Evolutionary conservation across 352 stramenopile species (phyloP).

Genomic region (Phytophthora pluvialis): DNA sequence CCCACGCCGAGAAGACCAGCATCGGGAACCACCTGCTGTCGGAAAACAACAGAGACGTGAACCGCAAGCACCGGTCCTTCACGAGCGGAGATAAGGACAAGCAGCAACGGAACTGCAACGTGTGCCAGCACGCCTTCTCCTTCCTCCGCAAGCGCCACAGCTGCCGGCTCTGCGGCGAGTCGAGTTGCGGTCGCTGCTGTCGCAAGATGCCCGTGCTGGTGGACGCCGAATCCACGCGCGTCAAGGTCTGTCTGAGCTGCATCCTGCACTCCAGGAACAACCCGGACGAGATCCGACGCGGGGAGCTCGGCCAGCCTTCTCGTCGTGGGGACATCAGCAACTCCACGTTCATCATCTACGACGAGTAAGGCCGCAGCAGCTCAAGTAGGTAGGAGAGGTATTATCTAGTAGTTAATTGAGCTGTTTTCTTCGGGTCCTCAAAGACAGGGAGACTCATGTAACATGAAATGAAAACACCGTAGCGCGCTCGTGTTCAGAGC

Average conservation of each 20-base stretch:
- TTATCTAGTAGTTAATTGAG: not conserved
- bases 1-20: constrained; percentile 72
- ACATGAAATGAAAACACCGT: constrained; percentile 14
- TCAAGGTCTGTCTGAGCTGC: constrained; percentile 82
- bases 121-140: constrained; percentile 74
- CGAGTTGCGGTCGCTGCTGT: constrained; percentile 72
- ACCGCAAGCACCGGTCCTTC: constrained; percentile 32
- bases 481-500: not conserved
- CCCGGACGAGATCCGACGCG: constrained; percentile 57
- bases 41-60: constrained; percentile 45
- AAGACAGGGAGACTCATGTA: constrained; percentile 25
- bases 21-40: constrained; percentile 64
- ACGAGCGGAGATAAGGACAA: constrained; percentile 54
- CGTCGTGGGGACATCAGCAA: constrained; percentile 59
- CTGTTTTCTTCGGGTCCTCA: constrained; percentile 6
- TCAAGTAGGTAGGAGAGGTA: not conserved
- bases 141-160: constrained; percentile 81
- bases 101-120: constrained; percentile 57
- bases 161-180: constrained; percentile 77
- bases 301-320: constrained; percentile 28
- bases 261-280: constrained; percentile 74
- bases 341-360: constrained; percentile 72
- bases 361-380: constrained; percentile 38
- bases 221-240: constrained; percentile 58
- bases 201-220: constrained; percentile 78